Base-by-base conservation (phyloP, 2,329 filamentous ascomycete genomes). In the Apiospora rasikravindrae region DNA sequence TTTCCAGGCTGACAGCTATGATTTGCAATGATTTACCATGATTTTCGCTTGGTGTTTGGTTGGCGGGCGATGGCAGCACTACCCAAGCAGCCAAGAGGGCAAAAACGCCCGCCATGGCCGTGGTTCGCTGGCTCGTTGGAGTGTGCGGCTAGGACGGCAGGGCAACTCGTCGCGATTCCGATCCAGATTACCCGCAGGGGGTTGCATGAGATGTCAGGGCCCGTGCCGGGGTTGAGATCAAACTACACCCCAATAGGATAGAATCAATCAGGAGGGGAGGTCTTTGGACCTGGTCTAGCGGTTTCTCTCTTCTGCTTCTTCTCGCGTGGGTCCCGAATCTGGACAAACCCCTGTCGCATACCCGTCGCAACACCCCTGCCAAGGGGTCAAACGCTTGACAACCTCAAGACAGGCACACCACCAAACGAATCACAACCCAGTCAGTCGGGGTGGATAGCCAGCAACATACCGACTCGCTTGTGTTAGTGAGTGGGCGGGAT, bases 351-450 rank as follows among this genome's bases (percentile, higher is more conserved):
- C 57, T 64, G 57, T 64, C 57, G 33, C 57, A 64, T 64, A 64
- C 57, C 57, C 57, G 57, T 64, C 57, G 57, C 33, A 64, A 40
- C 57, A 64, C 33, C 57, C 57, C 57, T 64, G 57, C 57, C 57
- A 64, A 64, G 57, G 57, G 33, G 22, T 40, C 33, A 64, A 64
- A 64, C 57, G 7, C 53, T 33, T 33, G 26, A 57, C 51, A 57
- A 14, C 14, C 45, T n/a, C 22, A 24, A 7, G 22, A 51, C 49
- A 51, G 40, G 6, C 45, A n/a, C 45, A 49, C 45, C 53, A 33
- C 29, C 53, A 13, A 37, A 7, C 53, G 19, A 40, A 10, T 40
- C 33, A 8, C 13, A 57, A 53, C 49, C 51, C 29, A 22, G 53
- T 4, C 24, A 53, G 24, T 61, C 53, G 53, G 26, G 53, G 53